Conservation (phyloP, 805 yeast species). For the Candida tammaniensis region DNA sequence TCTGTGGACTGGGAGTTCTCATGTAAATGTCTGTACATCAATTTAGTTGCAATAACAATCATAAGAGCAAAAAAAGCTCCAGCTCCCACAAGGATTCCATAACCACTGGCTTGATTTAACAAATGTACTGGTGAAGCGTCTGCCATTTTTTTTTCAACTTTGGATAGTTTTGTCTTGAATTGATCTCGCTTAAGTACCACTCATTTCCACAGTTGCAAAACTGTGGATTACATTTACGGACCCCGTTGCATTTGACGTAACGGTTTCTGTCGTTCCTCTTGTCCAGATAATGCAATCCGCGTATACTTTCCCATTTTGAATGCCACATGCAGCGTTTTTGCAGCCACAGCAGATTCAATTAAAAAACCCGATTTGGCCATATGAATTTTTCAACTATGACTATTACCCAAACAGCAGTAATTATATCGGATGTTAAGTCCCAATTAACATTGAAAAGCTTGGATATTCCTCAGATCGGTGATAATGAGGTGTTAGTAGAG, state of each 20-base stretch:
- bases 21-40: constrained; percentile 21
- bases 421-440: constrained; percentile 3
- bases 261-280: too few species aligned
- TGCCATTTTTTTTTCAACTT: neutral
- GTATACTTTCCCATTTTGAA: neutral
- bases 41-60: constrained; percentile 23
- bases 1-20: constrained; percentile 26
- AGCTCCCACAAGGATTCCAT: constrained; percentile 29
- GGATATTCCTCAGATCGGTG: constrained; percentile 3
- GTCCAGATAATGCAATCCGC: constrained; percentile 10
- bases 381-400: constrained; percentile 2
- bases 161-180: neutral
- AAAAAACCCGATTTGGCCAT: neutral
- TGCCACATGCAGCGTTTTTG: neutral
- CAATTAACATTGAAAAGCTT: constrained; percentile 4
- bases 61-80: constrained; percentile 30
- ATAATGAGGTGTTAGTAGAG: neutral
- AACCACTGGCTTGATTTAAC: constrained; percentile 26
- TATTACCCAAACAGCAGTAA: constrained; percentile 7
- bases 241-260: too few species aligned
- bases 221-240: too few species aligned
- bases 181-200: neutral
- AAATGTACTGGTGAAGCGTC: constrained; percentile 13
- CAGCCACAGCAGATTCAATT: neutral
- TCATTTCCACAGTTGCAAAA: too few species aligned